Conservation (phyloP, 2,329 filamentous ascomycete genomes). For the Botrytis sinoallii region DNA sequence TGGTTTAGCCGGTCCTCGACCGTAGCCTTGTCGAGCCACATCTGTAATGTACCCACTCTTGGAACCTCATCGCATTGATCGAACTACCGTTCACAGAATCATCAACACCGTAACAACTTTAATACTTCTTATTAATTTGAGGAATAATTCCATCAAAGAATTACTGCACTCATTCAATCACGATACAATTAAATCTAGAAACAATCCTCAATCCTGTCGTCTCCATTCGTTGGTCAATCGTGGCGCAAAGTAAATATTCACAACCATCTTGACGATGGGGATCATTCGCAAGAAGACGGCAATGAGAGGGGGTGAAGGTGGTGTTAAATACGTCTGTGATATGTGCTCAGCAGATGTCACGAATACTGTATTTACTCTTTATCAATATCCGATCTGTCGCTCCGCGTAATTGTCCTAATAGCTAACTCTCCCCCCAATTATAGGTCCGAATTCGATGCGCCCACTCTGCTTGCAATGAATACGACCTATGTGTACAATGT, state of each 20-base stretch:
- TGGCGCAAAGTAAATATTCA: conserved; percentile 10
- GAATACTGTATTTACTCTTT: conserved; percentile 70
- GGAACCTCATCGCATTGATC: conserved; percentile 6
- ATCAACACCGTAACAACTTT: not conserved
- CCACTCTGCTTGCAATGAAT: conserved; percentile 73
- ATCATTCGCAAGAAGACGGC: conserved; percentile 96
- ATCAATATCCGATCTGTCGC: not conserved
- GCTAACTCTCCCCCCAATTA: conserved; percentile 14
- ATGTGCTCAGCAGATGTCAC: conserved; percentile 96
- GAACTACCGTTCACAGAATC: not conserved
- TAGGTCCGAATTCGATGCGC: conserved; percentile 95
- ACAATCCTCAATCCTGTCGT: not conserved
- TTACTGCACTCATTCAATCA: not conserved
- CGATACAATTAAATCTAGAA: not conserved
- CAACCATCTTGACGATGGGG: conserved; percentile 58
- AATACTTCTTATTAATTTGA: not conserved
- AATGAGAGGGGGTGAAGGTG: conserved; percentile 78
- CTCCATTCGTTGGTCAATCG: not conserved
- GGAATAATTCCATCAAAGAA: not conserved
- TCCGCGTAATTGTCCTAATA: not conserved
- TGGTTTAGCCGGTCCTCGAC: not conserved
- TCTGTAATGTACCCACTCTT: not conserved
- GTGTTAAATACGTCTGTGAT: conserved; percentile 95
- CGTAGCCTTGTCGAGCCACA: conserved; percentile 11
- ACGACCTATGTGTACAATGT: conserved; percentile 94